Percentiles rank a stretch among this genome's conserved stretches.
Conservation (phyloP, 306 rosid genomes). For the Vigna reflexopilosa region DNA sequence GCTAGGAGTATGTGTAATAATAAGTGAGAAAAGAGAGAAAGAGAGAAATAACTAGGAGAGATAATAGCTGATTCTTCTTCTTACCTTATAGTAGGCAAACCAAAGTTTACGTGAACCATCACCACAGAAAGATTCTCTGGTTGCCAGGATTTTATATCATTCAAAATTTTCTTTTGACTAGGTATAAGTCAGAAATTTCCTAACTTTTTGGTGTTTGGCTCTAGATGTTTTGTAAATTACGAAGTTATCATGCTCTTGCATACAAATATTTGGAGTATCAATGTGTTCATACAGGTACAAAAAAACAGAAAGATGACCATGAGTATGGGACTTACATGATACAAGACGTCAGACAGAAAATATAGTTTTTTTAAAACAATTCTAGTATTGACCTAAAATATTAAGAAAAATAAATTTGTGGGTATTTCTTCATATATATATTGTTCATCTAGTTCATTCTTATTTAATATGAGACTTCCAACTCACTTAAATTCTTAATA, state of each 20-base stretch:
- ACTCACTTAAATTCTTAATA: too few species aligned
- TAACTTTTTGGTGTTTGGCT: neutral
- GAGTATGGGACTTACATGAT: neutral
- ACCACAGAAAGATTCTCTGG: neutral
- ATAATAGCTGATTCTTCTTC: neutral
- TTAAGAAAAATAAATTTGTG: too few species aligned
- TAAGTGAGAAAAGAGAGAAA: neutral
- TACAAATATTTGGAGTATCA: too few species aligned
- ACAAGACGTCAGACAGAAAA: neutral
- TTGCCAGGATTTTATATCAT: constrained; percentile 10
- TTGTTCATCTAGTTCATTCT: too few species aligned
- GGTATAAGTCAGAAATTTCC: neutral
- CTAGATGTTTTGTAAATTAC: neutral
- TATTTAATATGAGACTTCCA: too few species aligned
- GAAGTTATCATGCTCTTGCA: neutral
- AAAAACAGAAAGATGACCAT: neutral
- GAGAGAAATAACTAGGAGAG: constrained; percentile 6
- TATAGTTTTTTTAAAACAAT: neutral
- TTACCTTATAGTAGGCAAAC: neutral
- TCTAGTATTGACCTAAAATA: neutral
- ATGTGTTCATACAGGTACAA: neutral
- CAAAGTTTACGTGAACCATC: neutral
- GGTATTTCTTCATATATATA: too few species aligned
- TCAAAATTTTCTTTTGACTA: neutral
- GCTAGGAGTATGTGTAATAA: neutral